Evolutionary conservation across 164 flowering plant species (phyloP).

Genomic region (Santalum album): DNA sequence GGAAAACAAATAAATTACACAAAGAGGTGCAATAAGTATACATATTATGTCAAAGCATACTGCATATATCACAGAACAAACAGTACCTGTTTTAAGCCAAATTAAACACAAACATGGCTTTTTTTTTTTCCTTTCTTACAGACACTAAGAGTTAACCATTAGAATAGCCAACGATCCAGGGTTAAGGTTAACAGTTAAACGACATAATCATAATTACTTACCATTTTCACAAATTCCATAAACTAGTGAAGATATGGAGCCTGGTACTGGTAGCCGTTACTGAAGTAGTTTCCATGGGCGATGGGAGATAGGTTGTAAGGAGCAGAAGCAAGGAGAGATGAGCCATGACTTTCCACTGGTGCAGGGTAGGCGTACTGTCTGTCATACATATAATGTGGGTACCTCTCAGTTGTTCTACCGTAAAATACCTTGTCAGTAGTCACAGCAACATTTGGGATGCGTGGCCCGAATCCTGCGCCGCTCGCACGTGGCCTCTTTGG

Average conservation of each 20-base stretch:
- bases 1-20: no score
- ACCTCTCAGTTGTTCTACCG: conserved; percentile 61
- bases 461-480: conserved; percentile 49
- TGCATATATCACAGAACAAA: conserved; percentile 31
- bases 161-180: conserved; percentile 20
- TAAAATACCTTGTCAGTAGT: conserved; percentile 57
- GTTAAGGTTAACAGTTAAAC: conserved; percentile 41
- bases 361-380: conserved; percentile 55
- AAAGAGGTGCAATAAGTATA: neutral
- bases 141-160: conserved; percentile 19
- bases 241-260: conserved; percentile 71
- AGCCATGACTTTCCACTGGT: conserved; percentile 49
- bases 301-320: conserved; percentile 44
- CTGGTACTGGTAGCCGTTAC: conserved; percentile 82
- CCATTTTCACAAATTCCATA: conserved; percentile 19
- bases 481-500: conserved; percentile 91
- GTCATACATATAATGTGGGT: conserved; percentile 62
- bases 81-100: conserved; percentile 29
- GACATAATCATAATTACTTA: conserved; percentile 26
- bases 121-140: conserved; percentile 10
- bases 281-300: conserved; percentile 68
- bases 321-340: conserved; percentile 47
- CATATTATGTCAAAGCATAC: conserved; percentile 11
- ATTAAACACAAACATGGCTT: conserved; percentile 18
- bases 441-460: conserved; percentile 31